A percentile compares a stretch with the other conserved stretches of the same genome.
phyloP scores from a whole-genome alignment of 2,329 filamentous ascomycete genomes.

The Aureobasidium leucospermi region DNA sequence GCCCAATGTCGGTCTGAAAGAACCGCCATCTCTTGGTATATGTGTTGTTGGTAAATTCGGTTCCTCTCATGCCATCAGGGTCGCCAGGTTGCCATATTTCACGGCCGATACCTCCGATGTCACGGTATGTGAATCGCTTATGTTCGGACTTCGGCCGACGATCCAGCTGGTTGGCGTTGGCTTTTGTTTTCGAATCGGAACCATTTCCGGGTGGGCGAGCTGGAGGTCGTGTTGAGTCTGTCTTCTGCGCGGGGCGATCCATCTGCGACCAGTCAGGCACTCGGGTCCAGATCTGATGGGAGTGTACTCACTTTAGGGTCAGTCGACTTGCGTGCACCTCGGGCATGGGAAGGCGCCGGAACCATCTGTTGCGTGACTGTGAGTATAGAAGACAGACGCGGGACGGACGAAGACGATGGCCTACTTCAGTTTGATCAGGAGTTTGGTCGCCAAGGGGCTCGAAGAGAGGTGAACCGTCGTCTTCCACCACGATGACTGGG shows the following conservation, averaged over 20 bases:
- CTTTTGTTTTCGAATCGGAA: background rate
- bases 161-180: background rate
- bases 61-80: conserved; percentile 28
- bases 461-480: conserved; percentile 6
- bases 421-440: background rate
- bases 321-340: background rate
- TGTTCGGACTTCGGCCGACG: background rate
- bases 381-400: background rate
- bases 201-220: background rate
- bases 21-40: conserved; percentile 31
- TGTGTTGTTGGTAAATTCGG: conserved; percentile 23
- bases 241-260: background rate
- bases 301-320: background rate
- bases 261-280: background rate
- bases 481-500: background rate
- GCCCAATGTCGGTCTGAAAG: conserved; percentile 27
- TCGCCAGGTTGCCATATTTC: conserved; percentile 33
- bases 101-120: conserved; percentile 21
- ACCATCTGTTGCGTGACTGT: background rate
- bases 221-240: background rate
- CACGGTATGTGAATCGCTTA: background rate
- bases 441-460: background rate
- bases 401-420: background rate
- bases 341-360: background rate
- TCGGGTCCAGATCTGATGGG: too few relatives aligned